These are phyloP conservation scores for Stephania japonica DNA, from an alignment of 164 flowering plant genomes.

Conservation along the genomic window DNA sequence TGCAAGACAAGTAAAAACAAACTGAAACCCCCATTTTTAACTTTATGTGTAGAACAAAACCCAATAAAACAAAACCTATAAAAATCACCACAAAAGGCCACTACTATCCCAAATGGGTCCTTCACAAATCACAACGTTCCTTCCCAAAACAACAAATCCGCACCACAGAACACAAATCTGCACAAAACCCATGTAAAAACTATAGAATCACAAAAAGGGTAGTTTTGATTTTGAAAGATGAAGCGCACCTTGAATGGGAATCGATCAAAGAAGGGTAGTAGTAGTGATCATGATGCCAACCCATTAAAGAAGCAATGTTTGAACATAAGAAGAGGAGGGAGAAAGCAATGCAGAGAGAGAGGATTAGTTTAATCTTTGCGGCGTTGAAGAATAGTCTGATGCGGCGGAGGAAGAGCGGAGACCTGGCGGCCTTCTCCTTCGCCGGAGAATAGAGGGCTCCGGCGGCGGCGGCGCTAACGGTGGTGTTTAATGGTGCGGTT, in stretches of 20 bases:
- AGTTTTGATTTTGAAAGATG: neutral
- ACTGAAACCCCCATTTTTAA: neutral
- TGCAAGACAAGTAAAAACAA: neutral
- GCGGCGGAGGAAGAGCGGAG: constrained; percentile 27
- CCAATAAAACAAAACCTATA: neutral
- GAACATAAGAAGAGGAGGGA: constrained; percentile 21
- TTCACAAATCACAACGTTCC: neutral
- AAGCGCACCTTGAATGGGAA: constrained; percentile 23
- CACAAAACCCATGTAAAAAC: neutral
- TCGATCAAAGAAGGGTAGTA: constrained; percentile 23
- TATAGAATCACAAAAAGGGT: neutral
- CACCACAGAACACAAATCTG: neutral
- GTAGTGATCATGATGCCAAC: constrained; percentile 33
- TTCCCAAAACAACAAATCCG: neutral
- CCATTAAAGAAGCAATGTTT: constrained; percentile 27
- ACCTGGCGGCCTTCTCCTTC: constrained; percentile 43
- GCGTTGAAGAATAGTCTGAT: constrained; percentile 16
- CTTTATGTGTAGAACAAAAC: neutral
- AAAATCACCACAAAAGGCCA: no score
- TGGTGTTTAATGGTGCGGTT: constrained; percentile 11
- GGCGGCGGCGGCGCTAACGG: constrained; percentile 2
- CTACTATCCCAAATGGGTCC: neutral
- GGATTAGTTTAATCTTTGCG: constrained; percentile 24
- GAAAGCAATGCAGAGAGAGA: constrained; percentile 17
- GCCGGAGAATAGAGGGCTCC: constrained; percentile 39